Base-by-base conservation (phyloP, 2,329 filamentous ascomycete species). In the Fragosphaeria purpurea region DNA sequence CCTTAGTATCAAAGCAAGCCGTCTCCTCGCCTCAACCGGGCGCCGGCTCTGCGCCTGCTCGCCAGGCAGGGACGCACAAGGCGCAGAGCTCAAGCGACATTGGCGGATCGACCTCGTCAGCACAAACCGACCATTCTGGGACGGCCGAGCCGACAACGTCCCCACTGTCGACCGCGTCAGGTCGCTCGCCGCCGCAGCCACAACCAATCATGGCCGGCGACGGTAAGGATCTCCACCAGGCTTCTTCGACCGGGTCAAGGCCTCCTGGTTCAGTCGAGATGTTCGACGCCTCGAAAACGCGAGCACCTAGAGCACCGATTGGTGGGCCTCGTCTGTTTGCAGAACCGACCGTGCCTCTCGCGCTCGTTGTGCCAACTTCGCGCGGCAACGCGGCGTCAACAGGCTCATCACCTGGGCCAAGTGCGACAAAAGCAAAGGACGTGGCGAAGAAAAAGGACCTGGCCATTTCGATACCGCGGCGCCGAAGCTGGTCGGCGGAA, bases 401-500 rank as follows among this genome's bases (percentile, higher is more conserved):
- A 1, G 38, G 35, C 3, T 45, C 41, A 2, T 22, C 45, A 5
- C 30, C 7, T 7, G 10, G 10, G 38, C 13, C 31, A 34, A 40
- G n/a, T 30, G 44, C 22, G 31, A 44, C n/a, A 47, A 48, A 45
- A 11, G 55, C 55, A 4, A 22, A 41, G 3, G 51, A 55, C 11
- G 40, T 42, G 3, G 53, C 54, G 9, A 53, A 48, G 40, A 40
- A 53, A 12, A 52, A 50, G 13, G 54, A 57, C 1, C 57, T 75
- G 11, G 71, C 71, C 0, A 69, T 74, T 22, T 67, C 68, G 54
- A 65, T 68, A 0, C 66, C 72, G 2, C 66, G 70, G 22, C 66
- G 71, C 38, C 66, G 67, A 44, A 79, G 76, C 56, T 65, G 77
- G 49, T 69, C 70, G 4, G 72, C 73, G 64, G 70, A 70, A 51